Evolutionary conservation across 1,139 yeast species (phyloP).

Genomic region (Magnusiomyces suaveolens): DNA sequence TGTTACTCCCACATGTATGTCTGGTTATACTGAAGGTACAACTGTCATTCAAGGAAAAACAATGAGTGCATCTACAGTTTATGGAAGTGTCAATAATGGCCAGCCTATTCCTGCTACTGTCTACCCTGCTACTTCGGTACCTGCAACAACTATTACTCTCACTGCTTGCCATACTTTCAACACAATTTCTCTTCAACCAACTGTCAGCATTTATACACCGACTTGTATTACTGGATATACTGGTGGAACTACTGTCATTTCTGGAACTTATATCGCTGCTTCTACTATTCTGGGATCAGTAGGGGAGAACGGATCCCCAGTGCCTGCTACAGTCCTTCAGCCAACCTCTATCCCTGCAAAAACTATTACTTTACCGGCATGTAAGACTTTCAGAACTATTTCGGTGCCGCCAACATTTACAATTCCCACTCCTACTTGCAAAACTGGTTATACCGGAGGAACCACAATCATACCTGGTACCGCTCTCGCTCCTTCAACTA

Average conservation of each 20-base stretch:
- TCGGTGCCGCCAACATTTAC: background rate
- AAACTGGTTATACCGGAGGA: constrained; percentile 3
- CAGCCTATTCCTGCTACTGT: constrained; percentile 2
- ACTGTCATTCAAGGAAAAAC: constrained; percentile 8
- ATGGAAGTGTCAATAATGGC: background rate
- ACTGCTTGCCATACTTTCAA: constrained; percentile 1
- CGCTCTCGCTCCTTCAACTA: constrained; percentile 2
- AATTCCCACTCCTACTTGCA: constrained; percentile 6
- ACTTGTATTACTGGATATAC: constrained; percentile 7
- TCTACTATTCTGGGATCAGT: constrained; percentile 2
- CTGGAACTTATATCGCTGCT: background rate
- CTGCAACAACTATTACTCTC: constrained; percentile 10
- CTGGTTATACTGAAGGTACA: constrained; percentile 10
- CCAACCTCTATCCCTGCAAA: constrained; percentile 7
- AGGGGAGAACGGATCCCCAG: constrained; percentile 1
- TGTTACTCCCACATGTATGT: constrained; percentile 5
- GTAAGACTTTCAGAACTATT: constrained; percentile 4
- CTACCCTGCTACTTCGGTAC: background rate
- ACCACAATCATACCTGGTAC: constrained; percentile 7
- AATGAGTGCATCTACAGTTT: background rate
- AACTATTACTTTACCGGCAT: constrained; percentile 7
- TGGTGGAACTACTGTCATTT: constrained; percentile 5
- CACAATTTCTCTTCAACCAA: background rate
- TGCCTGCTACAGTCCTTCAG: constrained; percentile 4
- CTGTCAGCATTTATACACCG: constrained; percentile 3